Conservation (phyloP, 331 rosid genomes). For the Quercus tomentella region DNA sequence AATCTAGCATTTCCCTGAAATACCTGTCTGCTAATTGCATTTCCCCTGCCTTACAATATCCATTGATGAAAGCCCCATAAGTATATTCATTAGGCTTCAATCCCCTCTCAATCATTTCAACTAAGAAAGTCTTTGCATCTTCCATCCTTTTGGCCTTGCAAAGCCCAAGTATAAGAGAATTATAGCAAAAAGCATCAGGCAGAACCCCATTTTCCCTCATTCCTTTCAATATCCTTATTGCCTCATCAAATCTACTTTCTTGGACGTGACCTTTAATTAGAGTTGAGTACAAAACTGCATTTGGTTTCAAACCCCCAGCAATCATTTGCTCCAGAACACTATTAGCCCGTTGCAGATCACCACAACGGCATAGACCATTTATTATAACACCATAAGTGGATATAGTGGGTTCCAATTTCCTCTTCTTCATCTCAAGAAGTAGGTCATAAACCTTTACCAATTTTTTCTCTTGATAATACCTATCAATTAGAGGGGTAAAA, state of each 20-base stretch:
- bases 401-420: conserved; percentile 25
- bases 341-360: conserved; percentile 30
- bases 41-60: conserved; percentile 26
- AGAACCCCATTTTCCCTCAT: conserved; percentile 31
- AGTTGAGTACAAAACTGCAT: conserved; percentile 25
- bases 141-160: conserved; percentile 29
- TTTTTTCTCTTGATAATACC: conserved; percentile 24
- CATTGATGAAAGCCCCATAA: conserved; percentile 40
- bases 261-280: conserved; percentile 28
- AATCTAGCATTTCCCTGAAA: conserved; percentile 37
- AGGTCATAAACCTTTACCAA: conserved; percentile 19
- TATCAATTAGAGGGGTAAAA: conserved; percentile 30
- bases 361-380: conserved; percentile 24
- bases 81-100: conserved; percentile 41
- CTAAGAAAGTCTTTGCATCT: conserved; percentile 23
- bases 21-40: conserved; percentile 33
- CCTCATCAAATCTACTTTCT: conserved; percentile 33
- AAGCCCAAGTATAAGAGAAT: conserved; percentile 39
- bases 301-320: conserved; percentile 27
- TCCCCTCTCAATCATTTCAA: conserved; percentile 37
- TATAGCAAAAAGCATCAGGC: conserved; percentile 41
- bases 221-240: conserved; percentile 13
- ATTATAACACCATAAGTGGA: conserved; percentile 33
- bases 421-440: conserved; percentile 36
- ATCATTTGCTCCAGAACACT: conserved; percentile 24